Evolutionary conservation across 1,139 yeast species (phyloP).

Genomic region (Starmera stellimalicola): DNA sequence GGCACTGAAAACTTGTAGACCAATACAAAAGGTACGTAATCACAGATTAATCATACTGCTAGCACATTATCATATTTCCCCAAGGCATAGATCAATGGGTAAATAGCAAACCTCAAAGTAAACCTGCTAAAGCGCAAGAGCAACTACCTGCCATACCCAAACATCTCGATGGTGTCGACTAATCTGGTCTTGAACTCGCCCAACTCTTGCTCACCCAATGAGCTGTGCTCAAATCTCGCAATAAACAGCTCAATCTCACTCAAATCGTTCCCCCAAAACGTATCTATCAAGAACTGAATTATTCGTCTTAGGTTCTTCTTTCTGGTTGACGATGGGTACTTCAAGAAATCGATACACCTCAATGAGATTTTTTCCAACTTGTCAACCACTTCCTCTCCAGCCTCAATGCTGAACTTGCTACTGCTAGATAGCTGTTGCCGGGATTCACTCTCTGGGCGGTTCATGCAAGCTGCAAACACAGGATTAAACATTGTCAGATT

Average conservation of each 20-base stretch:
- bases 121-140: not conserved
- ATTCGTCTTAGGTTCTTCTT: conserved; percentile 21
- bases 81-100: too few relatives aligned
- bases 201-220: conserved; percentile 16
- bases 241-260: conserved; percentile 18
- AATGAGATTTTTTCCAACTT: conserved; percentile 20
- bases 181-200: conserved; percentile 20
- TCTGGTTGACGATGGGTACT: conserved; percentile 23
- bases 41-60: too few relatives aligned
- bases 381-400: conserved; percentile 7
- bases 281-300: conserved; percentile 24
- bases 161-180: conserved; percentile 22
- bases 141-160: conserved; percentile 21
- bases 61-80: too few relatives aligned
- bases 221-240: conserved; percentile 17
- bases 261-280: conserved; percentile 23
- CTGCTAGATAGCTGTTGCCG: too few relatives aligned
- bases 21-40: too few relatives aligned
- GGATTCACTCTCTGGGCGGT: too few relatives aligned
- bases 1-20: too few relatives aligned
- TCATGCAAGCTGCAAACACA: too few relatives aligned
- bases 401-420: conserved; percentile 1
- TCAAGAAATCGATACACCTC: conserved; percentile 22
- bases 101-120: too few relatives aligned
- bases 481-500: too few relatives aligned